Evolutionary conservation across 140 eudicot species (phyloP), one percentile per base, ranked within the genome.

Genomic region (Erigeron philadelphicus): DNA sequence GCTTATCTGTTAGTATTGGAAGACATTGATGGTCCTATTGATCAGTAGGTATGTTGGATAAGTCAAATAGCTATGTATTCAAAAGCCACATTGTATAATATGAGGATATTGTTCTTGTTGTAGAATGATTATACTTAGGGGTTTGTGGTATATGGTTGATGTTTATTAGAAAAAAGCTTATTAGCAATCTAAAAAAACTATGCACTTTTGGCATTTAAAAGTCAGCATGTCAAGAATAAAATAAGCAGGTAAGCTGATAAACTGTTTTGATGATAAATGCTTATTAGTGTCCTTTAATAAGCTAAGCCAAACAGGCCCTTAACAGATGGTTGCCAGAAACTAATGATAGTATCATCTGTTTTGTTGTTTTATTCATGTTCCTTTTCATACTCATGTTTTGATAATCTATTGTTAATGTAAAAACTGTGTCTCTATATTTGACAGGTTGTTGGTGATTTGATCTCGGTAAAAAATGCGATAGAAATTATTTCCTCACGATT

Each of bases 391-490:
- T 7, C 31, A 49, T 72, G 49, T 8, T 49, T 44, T 67, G 56
- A 43, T 44, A 18, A 17, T 50, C 5, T 61, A 11, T 35, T 40
- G 35, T 8, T 47, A 8, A 19, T 23, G 50, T 74, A 44, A 59
- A 5, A 60, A 66, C 44, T 19, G 9, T 64, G 40, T 45, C n/a
- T 80, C 18, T 79, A 31, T 54, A 56, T 71, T 57, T 31, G 62
- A 12, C 83, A 93, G 99, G 86, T 93, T 68, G 89, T 89, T 56
- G 99, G 99, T 78, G 99, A 93, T 31, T 67, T 83, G 86, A 75
- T 53, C 76, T 82, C 88, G 12, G 99, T 93, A 68, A 93, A 93
- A 80, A 84, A 85, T 57, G 97, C 99, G 50, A 72, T 93, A 55
- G 79, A 82, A 65, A 84, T 84, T 49, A 89, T 93, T 23, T 86